phyloP scores from a whole-genome alignment of 306 rosid genomes.

The Inga leiocalycina region DNA sequence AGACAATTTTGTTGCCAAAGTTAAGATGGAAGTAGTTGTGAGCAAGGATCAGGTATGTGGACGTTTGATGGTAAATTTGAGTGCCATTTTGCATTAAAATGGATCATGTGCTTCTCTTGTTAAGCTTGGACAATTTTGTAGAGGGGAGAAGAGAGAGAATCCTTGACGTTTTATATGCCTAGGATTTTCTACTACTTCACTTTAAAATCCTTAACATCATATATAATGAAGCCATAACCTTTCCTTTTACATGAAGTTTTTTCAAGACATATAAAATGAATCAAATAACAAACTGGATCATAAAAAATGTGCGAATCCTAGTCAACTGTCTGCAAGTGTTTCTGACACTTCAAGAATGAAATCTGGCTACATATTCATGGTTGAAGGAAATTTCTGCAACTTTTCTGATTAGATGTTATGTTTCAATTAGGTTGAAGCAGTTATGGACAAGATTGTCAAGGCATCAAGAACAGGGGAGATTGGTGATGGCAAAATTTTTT shows the following conservation, averaged over 20 bases:
- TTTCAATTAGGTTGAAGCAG: conserved; percentile 76
- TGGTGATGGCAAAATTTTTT: conserved; percentile 94
- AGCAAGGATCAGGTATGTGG: conserved; percentile 72
- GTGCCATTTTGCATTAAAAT: conserved; percentile 2
- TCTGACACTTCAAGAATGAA: conserved; percentile 8
- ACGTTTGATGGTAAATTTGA: conserved; percentile 2
- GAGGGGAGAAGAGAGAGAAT: conserved; percentile 1
- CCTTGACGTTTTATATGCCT: background rate
- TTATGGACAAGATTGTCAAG: conserved; percentile 67
- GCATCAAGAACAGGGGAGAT: conserved; percentile 91
- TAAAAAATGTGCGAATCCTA: background rate
- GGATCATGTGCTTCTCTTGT: background rate
- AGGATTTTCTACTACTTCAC: background rate
- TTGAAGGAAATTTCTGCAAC: conserved; percentile 23
- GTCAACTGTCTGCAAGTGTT: background rate
- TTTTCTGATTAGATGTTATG: conserved; percentile 23
- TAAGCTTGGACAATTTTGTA: conserved; percentile 6
- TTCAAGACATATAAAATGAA: too few relatives aligned
- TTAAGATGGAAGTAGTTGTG: conserved; percentile 94
- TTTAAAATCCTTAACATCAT: background rate
- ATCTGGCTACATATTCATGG: background rate
- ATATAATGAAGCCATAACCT: background rate
- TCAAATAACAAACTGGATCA: background rate
- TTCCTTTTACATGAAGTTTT: background rate
- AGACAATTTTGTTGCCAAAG: conserved; percentile 83